Evolutionary conservation across 2,329 filamentous ascomycete species (phyloP).

Genomic region (Pseudocercospora musae): DNA sequence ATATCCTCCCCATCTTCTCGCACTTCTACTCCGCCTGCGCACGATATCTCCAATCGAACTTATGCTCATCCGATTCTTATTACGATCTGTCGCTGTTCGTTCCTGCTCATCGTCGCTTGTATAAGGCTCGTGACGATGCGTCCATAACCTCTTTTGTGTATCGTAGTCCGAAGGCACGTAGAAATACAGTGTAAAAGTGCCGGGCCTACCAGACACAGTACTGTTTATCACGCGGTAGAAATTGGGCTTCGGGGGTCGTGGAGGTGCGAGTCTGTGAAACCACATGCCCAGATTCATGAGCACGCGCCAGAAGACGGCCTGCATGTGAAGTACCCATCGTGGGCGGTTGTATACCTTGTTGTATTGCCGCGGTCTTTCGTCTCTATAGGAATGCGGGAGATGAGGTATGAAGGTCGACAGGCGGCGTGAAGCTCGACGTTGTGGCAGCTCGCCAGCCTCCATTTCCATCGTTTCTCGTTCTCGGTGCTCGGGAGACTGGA

Average conservation of each 20-base stretch:
- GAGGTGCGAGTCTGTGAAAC: slow-evolving; percentile 60
- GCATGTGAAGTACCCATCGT: slow-evolving; percentile 60
- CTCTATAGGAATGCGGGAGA: slow-evolving; percentile 11
- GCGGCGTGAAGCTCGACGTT: not conserved
- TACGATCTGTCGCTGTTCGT: slow-evolving; percentile 17
- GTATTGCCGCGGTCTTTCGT: slow-evolving; percentile 15
- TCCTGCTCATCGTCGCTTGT: slow-evolving; percentile 19
- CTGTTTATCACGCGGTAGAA: slow-evolving; percentile 58
- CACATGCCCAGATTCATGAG: slow-evolving; percentile 68
- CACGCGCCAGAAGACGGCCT: slow-evolving; percentile 64
- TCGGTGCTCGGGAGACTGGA: not conserved
- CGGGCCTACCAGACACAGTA: slow-evolving; percentile 45
- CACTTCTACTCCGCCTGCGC: slow-evolving; percentile 30
- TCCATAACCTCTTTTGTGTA: slow-evolving; percentile 39
- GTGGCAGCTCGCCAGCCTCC: not conserved
- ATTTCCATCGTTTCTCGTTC: not conserved
- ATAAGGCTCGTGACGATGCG: slow-evolving; percentile 5
- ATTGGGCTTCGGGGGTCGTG: slow-evolving; percentile 57
- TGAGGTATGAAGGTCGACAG: slow-evolving; percentile 13
- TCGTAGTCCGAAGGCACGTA: slow-evolving; percentile 56
- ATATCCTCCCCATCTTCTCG: slow-evolving; percentile 42
- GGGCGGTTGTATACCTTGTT: slow-evolving; percentile 35
- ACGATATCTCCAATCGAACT: slow-evolving; percentile 24
- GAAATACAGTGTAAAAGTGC: slow-evolving; percentile 55
- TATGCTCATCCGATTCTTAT: slow-evolving; percentile 26